Evolutionary conservation across 2,329 filamentous ascomycete genomes (phyloP).

Genomic region (Xylariales sp.): DNA sequence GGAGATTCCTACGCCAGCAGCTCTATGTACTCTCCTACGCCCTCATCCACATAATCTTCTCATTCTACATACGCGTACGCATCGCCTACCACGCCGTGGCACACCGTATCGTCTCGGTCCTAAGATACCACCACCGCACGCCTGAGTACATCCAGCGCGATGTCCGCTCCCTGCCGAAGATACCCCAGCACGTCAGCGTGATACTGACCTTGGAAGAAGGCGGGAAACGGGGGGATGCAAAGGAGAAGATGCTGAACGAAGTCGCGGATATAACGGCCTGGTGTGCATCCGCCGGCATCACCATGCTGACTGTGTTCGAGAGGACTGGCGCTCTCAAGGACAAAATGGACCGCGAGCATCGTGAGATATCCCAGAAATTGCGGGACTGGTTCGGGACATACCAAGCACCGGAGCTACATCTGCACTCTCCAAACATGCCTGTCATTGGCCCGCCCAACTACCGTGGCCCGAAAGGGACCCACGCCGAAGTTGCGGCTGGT

Average conservation of each 20-base stretch:
- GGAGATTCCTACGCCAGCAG: conserved; percentile 56
- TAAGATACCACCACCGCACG: conserved; percentile 94
- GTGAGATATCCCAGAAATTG: conserved; percentile 73
- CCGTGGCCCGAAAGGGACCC: conserved; percentile 1
- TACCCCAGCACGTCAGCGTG: conserved; percentile 84
- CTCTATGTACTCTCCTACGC: conserved; percentile 64
- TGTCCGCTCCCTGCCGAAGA: conserved; percentile 65
- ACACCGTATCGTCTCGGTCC: conserved; percentile 72
- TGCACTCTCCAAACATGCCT: conserved; percentile 35
- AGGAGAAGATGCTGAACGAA: conserved; percentile 84
- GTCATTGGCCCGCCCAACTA: conserved; percentile 19
- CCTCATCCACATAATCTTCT: conserved; percentile 76
- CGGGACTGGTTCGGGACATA: conserved; percentile 79
- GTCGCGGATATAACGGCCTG: conserved; percentile 88
- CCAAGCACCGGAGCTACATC: conserved; percentile 62
- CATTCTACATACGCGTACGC: conserved; percentile 78
- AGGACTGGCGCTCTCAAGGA: conserved; percentile 84
- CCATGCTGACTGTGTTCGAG: conserved; percentile 86
- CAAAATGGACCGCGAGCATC: conserved; percentile 80
- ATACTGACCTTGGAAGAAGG: conserved; percentile 72
- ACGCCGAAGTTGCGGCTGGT: not conserved
- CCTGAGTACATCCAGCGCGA: conserved; percentile 89
- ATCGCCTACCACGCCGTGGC: conserved; percentile 74
- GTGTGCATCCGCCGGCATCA: conserved; percentile 86
- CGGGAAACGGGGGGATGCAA: conserved; percentile 62